These are phyloP conservation scores for Eutrema japonicum DNA, from an alignment of 345 rosid species.

Conservation along the genomic window DNA sequence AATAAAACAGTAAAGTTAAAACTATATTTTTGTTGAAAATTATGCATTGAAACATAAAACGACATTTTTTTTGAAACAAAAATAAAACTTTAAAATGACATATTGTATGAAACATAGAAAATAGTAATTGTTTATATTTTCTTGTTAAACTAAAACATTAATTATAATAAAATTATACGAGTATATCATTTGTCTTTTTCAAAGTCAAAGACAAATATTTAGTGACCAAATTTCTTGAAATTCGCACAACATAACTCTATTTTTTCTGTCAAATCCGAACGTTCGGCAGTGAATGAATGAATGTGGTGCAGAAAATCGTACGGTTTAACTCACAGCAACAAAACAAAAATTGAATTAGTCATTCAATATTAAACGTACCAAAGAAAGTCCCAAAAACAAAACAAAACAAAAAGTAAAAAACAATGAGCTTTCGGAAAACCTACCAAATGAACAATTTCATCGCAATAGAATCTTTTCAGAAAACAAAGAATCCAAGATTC, in stretches of 20 bases:
- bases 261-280: constrained; percentile 20
- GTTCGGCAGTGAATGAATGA: constrained; percentile 22
- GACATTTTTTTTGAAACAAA: too few relatives aligned
- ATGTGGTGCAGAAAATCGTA: constrained; percentile 32
- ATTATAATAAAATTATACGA: not conserved
- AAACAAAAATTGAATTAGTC: constrained; percentile 15
- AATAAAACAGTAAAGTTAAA: too few relatives aligned
- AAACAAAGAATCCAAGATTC: constrained; percentile 22
- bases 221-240: constrained; percentile 34
- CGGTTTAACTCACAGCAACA: constrained; percentile 20
- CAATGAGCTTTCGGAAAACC: not conserved
- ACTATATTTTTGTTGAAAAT: too few relatives aligned
- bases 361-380: constrained; percentile 13
- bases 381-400: constrained; percentile 25
- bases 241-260: constrained; percentile 13
- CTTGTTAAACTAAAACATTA: not conserved
- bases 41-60: too few relatives aligned
- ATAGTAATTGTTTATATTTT: not conserved
- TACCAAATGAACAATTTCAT: not conserved
- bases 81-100: too few relatives aligned
- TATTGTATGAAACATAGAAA: too few relatives aligned
- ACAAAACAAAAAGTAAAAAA: too few relatives aligned
- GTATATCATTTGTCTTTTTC: constrained; percentile 8
- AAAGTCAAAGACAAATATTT: not conserved
- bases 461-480: constrained; percentile 18